A percentile compares a stretch with the other conserved stretches of the same genome.
Evolutionary conservation across 2,329 filamentous ascomycete species (phyloP).

Genomic region (Pezicula carpinea): DNA sequence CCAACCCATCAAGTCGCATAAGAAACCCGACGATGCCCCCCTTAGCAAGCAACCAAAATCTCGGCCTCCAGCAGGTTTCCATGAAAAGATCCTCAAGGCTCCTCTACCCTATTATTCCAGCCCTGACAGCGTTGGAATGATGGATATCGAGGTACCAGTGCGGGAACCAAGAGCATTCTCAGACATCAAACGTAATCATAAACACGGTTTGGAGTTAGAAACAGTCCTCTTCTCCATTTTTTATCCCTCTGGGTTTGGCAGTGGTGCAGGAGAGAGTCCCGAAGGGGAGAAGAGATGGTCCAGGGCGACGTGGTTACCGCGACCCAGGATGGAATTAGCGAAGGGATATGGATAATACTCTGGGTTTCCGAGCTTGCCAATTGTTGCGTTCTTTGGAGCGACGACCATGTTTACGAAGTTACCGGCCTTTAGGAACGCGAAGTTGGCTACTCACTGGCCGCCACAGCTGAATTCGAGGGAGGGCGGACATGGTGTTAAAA

Average conservation of each 20-base stretch:
- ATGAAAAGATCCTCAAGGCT: conserved; percentile 40
- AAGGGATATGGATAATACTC: conserved; percentile 61
- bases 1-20: neutral
- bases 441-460: conserved; percentile 51
- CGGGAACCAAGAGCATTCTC: conserved; percentile 42
- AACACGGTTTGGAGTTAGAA: conserved; percentile 45
- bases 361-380: conserved; percentile 42
- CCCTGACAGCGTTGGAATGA: conserved; percentile 46
- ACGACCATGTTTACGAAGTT: conserved; percentile 62
- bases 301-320: conserved; percentile 57
- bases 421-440: conserved; percentile 58
- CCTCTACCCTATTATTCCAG: conserved; percentile 45
- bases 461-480: conserved; percentile 34
- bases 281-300: conserved; percentile 40
- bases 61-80: conserved; percentile 39
- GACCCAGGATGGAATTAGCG: conserved; percentile 50
- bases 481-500: conserved; percentile 35
- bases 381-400: conserved; percentile 48
- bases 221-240: conserved; percentile 63
- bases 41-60: conserved; percentile 34
- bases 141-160: conserved; percentile 51
- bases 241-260: conserved; percentile 51
- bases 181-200: conserved; percentile 42
- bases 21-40: conserved; percentile 13
- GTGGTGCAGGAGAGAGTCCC: conserved; percentile 31